Base-by-base conservation (phyloP, 1,284 basidiomycete genomes). In the Entoloma clypeatum region DNA sequence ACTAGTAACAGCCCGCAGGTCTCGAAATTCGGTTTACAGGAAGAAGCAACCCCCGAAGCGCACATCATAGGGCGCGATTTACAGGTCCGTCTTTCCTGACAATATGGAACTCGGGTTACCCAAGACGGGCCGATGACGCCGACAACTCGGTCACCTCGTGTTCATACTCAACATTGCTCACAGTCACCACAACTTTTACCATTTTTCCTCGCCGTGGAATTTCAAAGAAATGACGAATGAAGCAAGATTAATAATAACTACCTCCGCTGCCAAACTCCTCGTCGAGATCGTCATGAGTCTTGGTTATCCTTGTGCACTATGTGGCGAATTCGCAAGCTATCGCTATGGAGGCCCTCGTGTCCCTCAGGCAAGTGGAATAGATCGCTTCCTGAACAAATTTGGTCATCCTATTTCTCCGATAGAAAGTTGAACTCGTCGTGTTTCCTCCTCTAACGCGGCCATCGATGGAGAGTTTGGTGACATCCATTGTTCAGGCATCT, bases 261-360 rank as follows among this genome's bases (percentile, higher is more conserved):
- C 3, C 7, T 21, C 33, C 19, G 39, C 44, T n/a, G 44, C 41
- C 13, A 22, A 18, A 9, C 10, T 34, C 8, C 22, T 47, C 23
- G 33, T 48, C 22, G 13, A 27, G 6, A 31, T 35, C 9, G 14
- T 49, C 3, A 19, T 17, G 7, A 16, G 17, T 14, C 32, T 40
- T 8, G 46, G 27, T 24, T 44, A 49, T 16, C 25, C 31, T 13
- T 46, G 41, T 26, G 47, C 44, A 10, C 16, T 48, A 9, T 36
- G 38, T 19, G 49, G 49, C 5, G 49, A 50, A 17, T 19, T 49
- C 7, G 47, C 37, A 23, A 49, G 41, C 29, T 31, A 37, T 36
- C 10, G 10, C 2, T 31, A 44, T 33, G 49, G 44, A 8, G 10
- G 17, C 10, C 29, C 25, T 10, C 39, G 36, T 7, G 14, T 37